Base-by-base conservation (phyloP, 305 asterid species). In the Striga hermonthica region DNA sequence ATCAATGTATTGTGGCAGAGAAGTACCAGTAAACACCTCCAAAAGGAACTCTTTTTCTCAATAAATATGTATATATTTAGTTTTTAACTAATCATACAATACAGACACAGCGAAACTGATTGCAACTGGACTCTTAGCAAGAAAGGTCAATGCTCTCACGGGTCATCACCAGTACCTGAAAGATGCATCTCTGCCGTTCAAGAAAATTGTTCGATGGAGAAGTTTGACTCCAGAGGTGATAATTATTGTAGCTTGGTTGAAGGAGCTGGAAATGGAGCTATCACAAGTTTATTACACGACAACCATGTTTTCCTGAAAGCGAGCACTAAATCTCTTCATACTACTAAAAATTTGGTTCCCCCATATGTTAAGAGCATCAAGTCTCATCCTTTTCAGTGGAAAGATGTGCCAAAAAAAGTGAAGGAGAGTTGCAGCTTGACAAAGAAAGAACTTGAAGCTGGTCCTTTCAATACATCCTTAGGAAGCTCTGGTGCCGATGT, bases 401-500 rank as follows among this genome's bases (percentile, higher is more conserved):
- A 79, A 72, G 84, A 82, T 79, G 94, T 80, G 76, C 88, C 94
- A 7, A 74, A 78, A 54, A 79, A 74, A 52, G 62, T 60, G 73
- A 65, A 56, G 13, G 70, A 44, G 64, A 73, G 71, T 45, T 69
- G 79, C 61, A 63, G 62, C 65, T 66, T 65, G 34, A 61, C 75
- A 66, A 59, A 76, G 67, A 74, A 68, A 66, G 77, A 75, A 60
- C 77, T 71, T 45, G 60, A 64, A 66, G 49, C 68, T 68, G 72
- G 65, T 72, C 56, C 70, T 39, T 43, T 14, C 61, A 53, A 57
- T 56, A 66, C 47, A 57, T 64, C 69, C 59, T 49, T 47, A 35
- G 76, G 65, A 66, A 56, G 54, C 73, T 64, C 76, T 66, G 76
- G 72, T 69, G 62, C 67, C 35, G 81, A 70, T 72, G 77, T 60